phyloP scores from a whole-genome alignment of 495 filamentous ascomycete species.

The Articulospora tetracladia region DNA sequence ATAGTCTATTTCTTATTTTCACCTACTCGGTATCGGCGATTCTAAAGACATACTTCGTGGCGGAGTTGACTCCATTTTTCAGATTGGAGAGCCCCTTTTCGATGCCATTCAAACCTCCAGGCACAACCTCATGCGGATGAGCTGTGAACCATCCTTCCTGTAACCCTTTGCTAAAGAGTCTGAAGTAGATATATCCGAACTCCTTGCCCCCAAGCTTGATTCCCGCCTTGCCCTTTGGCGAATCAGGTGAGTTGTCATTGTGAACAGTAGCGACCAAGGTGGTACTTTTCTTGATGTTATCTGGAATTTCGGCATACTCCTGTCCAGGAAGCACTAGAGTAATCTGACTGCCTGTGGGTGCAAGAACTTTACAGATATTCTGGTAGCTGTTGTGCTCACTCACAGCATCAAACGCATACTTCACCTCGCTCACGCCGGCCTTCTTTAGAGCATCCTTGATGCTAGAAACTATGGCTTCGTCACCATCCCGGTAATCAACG shows the following conservation, averaged over 20 bases:
- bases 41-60: slow-evolving; percentile 65
- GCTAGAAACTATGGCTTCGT: slow-evolving; percentile 46
- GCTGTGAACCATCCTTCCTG: slow-evolving; percentile 57
- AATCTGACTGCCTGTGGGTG: slow-evolving; percentile 38
- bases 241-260: slow-evolving; percentile 20
- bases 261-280: slow-evolving; percentile 52
- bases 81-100: slow-evolving; percentile 52
- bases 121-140: slow-evolving; percentile 59
- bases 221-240: slow-evolving; percentile 13
- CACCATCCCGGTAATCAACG: slow-evolving; percentile 66
- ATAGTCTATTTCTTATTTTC: background rate
- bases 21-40: slow-evolving; percentile 53
- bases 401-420: slow-evolving; percentile 59
- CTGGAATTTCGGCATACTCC: slow-evolving; percentile 31
- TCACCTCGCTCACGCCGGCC: slow-evolving; percentile 27
- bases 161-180: slow-evolving; percentile 36
- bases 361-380: slow-evolving; percentile 45
- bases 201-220: slow-evolving; percentile 39
- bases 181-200: slow-evolving; percentile 49
- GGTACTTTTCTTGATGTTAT: slow-evolving; percentile 27
- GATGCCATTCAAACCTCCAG: slow-evolving; percentile 55
- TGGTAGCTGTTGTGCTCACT: slow-evolving; percentile 43
- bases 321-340: slow-evolving; percentile 48
- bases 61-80: slow-evolving; percentile 60
- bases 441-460: slow-evolving; percentile 44